Conservation (phyloP, 805 yeast species). For the Candida lessepsii region DNA sequence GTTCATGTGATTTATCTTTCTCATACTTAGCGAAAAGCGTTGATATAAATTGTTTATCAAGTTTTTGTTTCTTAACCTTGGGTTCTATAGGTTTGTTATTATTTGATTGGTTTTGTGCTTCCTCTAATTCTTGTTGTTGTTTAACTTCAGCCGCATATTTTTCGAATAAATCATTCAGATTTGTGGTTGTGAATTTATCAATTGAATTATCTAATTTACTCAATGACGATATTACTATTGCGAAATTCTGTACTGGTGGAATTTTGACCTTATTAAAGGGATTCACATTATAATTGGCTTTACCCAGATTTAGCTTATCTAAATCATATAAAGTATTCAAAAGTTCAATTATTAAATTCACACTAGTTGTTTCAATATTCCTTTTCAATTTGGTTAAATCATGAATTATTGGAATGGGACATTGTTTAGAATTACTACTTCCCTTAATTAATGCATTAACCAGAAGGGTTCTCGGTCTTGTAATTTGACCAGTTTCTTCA, state of each 20-base stretch:
- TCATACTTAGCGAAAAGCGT: conserved; percentile 25
- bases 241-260: conserved; percentile 49
- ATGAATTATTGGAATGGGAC: conserved; percentile 34
- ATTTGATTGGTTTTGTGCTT: background rate
- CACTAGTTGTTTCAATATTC: conserved; percentile 27
- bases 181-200: conserved; percentile 16
- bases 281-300: conserved; percentile 16
- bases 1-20: background rate
- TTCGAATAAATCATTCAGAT: conserved; percentile 23
- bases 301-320: conserved; percentile 21
- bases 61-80: conserved; percentile 6
- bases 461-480: conserved; percentile 59
- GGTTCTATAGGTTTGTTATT: background rate
- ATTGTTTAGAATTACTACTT: conserved; percentile 39
- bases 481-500: conserved; percentile 50
- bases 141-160: conserved; percentile 15
- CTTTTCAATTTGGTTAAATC: conserved; percentile 37
- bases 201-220: conserved; percentile 25
- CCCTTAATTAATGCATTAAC: conserved; percentile 25
- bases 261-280: conserved; percentile 22
- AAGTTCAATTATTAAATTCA: conserved; percentile 43
- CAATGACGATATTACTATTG: conserved; percentile 46
- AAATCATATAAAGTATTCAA: conserved; percentile 24
- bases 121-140: background rate
- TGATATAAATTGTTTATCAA: conserved; percentile 29